Evolutionary conservation across 768 basidiomycete species (phyloP).

Genomic region (Boletus edulis): DNA sequence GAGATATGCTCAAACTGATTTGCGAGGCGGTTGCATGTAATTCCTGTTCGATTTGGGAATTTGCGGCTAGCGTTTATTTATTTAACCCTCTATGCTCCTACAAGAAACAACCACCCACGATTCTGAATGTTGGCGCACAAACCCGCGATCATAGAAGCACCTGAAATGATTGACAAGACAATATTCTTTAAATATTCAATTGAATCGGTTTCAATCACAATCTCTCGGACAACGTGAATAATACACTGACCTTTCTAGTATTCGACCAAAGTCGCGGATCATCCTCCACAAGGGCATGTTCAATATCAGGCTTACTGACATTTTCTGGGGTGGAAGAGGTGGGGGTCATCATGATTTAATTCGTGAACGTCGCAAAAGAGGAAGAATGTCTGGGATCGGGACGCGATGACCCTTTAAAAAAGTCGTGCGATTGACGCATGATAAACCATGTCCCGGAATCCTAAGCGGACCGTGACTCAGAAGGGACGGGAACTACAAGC

Average conservation of each 20-base stretch:
- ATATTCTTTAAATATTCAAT: slow-evolving; percentile 10
- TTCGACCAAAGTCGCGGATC: slow-evolving; percentile 64
- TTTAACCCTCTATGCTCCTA: neutral
- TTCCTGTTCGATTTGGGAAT: slow-evolving; percentile 60
- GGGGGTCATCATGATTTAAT: slow-evolving; percentile 7
- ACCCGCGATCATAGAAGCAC: slow-evolving; percentile 31
- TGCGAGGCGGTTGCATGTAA: slow-evolving; percentile 59
- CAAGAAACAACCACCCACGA: slow-evolving; percentile 13
- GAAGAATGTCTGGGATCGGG: neutral
- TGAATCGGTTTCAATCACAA: neutral
- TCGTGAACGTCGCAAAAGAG: neutral
- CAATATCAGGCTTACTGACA: slow-evolving; percentile 30
- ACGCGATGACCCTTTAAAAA: too few relatives aligned
- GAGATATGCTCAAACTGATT: slow-evolving; percentile 66
- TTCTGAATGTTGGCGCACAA: slow-evolving; percentile 29
- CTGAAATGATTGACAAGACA: slow-evolving; percentile 24
- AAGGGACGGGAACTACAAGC: too few relatives aligned
- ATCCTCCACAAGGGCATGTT: slow-evolving; percentile 46
- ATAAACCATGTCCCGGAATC: too few relatives aligned
- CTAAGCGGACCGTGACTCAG: too few relatives aligned
- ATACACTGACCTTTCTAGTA: slow-evolving; percentile 48
- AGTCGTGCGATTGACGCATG: too few relatives aligned
- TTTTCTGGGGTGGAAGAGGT: neutral
- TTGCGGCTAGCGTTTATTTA: slow-evolving; percentile 49
- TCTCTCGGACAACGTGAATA: neutral